These are phyloP conservation scores for Neurospora sp. DNA, from an alignment of 495 filamentous ascomycete species.

Conservation along the genomic window DNA sequence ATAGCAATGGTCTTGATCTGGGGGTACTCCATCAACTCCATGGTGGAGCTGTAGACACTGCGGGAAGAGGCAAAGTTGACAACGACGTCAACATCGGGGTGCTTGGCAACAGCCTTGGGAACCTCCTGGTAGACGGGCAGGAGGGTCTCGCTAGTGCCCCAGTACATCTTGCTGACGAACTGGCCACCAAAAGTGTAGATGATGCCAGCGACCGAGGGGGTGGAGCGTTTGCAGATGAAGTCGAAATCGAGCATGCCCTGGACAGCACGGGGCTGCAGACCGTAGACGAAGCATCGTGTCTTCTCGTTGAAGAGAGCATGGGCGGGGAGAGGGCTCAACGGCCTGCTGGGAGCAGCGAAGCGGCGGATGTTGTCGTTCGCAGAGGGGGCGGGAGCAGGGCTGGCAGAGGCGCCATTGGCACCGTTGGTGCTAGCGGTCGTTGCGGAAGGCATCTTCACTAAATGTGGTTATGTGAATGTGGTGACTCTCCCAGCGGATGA, in stretches of 20 bases:
- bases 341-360: slow-evolving; percentile 86
- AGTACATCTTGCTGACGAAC: slow-evolving; percentile 99
- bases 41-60: slow-evolving; percentile 92
- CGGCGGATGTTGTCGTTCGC: slow-evolving; percentile 98
- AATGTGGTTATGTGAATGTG: neutral
- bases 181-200: slow-evolving; percentile 99
- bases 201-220: slow-evolving; percentile 95
- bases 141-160: slow-evolving; percentile 98
- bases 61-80: slow-evolving; percentile 99
- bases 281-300: slow-evolving; percentile 99
- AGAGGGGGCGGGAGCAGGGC: slow-evolving; percentile 35
- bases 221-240: slow-evolving; percentile 98
- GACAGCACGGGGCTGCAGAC: slow-evolving; percentile 92
- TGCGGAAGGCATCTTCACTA: slow-evolving; percentile 34
- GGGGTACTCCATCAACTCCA: slow-evolving; percentile 95
- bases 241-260: slow-evolving; percentile 99
- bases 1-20: slow-evolving; percentile 98
- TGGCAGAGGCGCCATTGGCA: slow-evolving; percentile 15
- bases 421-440: slow-evolving; percentile 29
- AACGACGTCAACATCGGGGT: slow-evolving; percentile 91
- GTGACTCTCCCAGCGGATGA: slow-evolving; percentile 7
- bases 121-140: slow-evolving; percentile 97
- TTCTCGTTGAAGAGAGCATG: slow-evolving; percentile 96
- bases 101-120: slow-evolving; percentile 90
- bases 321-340: slow-evolving; percentile 70